Percentiles rank a stretch among this genome's conserved stretches.
Evolutionary conservation across 805 yeast species (phyloP).

Genomic region (Debaryomyces prosopidis): DNA sequence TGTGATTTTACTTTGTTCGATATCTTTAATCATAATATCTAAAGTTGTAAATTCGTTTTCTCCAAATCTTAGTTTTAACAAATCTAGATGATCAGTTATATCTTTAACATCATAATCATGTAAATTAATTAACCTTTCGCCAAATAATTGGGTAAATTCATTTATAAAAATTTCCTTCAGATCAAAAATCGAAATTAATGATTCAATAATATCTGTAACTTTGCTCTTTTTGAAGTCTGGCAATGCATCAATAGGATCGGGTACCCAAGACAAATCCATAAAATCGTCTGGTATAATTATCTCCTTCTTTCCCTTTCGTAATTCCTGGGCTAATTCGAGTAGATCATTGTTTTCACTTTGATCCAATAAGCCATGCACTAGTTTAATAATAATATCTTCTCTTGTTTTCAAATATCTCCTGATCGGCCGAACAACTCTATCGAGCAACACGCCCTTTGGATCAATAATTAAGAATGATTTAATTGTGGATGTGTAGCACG

Average conservation of each 20-base stretch:
- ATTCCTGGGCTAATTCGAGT: constrained; percentile 54
- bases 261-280: constrained; percentile 63
- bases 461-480: constrained; percentile 74
- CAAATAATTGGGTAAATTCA: constrained; percentile 63
- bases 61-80: constrained; percentile 65
- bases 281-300: constrained; percentile 34
- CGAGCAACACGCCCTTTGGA: constrained; percentile 81
- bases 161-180: constrained; percentile 63
- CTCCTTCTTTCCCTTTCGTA: constrained; percentile 29
- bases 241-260: constrained; percentile 89
- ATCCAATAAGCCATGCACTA: constrained; percentile 72
- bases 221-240: constrained; percentile 70
- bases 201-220: constrained; percentile 67
- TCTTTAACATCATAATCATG: constrained; percentile 41
- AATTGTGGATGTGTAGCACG: constrained; percentile 69
- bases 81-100: constrained; percentile 44
- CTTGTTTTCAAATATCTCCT: constrained; percentile 69
- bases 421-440: constrained; percentile 75
- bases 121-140: constrained; percentile 51
- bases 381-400: constrained; percentile 65
- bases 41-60: constrained; percentile 63
- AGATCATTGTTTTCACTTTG: constrained; percentile 41
- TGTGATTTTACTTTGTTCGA: constrained; percentile 53
- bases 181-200: constrained; percentile 71
- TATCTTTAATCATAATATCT: constrained; percentile 83